phyloP scores from a whole-genome alignment of 306 rosid genomes.

The Citrullus amarus region DNA sequence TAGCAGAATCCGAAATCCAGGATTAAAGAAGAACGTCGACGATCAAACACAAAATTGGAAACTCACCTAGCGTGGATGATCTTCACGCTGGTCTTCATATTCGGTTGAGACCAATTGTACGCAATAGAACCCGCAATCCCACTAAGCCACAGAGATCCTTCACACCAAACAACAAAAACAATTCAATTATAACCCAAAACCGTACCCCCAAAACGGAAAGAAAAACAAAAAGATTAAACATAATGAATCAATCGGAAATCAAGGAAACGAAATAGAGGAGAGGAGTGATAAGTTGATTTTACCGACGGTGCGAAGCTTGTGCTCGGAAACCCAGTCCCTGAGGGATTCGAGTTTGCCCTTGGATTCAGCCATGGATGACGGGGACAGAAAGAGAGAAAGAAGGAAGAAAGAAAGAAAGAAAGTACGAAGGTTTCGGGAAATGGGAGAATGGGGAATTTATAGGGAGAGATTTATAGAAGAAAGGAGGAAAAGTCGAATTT shows the following conservation, averaged over 20 bases:
- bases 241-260: not conserved
- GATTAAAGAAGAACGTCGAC: not conserved
- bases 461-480: not conserved
- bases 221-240: not conserved
- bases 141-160: conserved; percentile 80
- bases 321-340: conserved; percentile 72
- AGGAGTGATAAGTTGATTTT: not conserved
- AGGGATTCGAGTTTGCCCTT: conserved; percentile 46
- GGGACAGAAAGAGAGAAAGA: not conserved
- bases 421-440: not conserved
- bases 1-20: not conserved
- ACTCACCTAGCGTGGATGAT: conserved; percentile 83
- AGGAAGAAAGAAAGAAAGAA: not conserved
- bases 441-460: not conserved
- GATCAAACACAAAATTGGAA: not conserved
- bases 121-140: conserved; percentile 85
- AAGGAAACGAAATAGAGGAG: not conserved
- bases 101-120: conserved; percentile 91
- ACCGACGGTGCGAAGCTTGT: conserved; percentile 95
- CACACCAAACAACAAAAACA: conserved; percentile 3
- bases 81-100: conserved; percentile 87
- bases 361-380: conserved; percentile 48
- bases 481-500: conserved; percentile 25
- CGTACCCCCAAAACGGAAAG: not conserved
- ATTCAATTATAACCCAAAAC: not conserved